Base-by-base conservation (phyloP, 2,329 filamentous ascomycete genomes). In the Xylaria sp. region DNA sequence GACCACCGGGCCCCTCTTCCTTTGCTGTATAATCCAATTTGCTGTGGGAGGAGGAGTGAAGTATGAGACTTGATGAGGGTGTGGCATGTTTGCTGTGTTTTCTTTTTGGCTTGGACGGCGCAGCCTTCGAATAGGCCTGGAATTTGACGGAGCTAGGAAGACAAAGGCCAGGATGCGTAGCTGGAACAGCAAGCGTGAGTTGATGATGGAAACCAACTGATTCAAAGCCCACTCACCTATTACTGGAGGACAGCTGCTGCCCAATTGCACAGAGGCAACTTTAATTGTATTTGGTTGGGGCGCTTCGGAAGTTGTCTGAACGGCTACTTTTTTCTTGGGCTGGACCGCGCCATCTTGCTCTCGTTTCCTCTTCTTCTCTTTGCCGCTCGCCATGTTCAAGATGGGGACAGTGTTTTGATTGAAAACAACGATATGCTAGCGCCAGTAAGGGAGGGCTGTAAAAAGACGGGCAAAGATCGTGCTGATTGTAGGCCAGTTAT, bases 11-110 rank as follows among this genome's bases (percentile, higher is more conserved):
- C 13, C 81, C 80, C 59, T 87, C 85, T 75, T 90, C 87, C 66
- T 85, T 84, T 33, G 83, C 88, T 6, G 84, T 89, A 73, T 89
- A 90, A 74, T 90, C 86, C 46, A 91, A 77, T 48, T 83, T 87
- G 36, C 80, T 83, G 77, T 91, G 87, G 54, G 81, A 81, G 4
- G 83, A 83, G 9, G 88, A 89, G 76, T 90, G 87, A 51, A 91
- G 80, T 0, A 90, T 75, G 13, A 90, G 80, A 73, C 88, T 86
- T 63, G 82, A 64, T n/a, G 76, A 73, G 72, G 74, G 79, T 69
- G 75, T 73, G n/a, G 80, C 77, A 65, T 81, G 79, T 73, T 82
- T 82, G 69, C 78, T 79, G 70, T 79, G 79, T 71, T 82, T 83
- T 57, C 76, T 59, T 54, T 70, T 74, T 6, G 72, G 17, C 15